Evolutionary conservation across 2,329 filamentous ascomycete species (phyloP), one percentile per base, ranked within the genome.

Genomic region (Talaromyces pinophilus): DNA sequence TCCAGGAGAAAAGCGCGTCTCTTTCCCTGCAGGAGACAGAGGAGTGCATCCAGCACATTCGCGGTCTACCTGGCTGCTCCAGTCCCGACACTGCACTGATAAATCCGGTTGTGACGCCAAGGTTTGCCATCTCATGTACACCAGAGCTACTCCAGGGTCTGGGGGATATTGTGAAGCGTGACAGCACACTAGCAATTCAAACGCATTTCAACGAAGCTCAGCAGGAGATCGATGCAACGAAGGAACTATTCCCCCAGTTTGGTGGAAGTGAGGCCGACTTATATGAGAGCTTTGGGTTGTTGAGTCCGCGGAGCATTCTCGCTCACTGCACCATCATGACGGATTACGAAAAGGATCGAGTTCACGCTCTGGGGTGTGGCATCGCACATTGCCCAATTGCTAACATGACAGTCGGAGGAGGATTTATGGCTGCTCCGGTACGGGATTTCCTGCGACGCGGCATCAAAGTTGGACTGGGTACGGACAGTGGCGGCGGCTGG

Each of bases 401-500:
- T 13, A 90, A 90, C 73, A 89, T 87, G 78, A 88, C 85, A 0
- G 40, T 44, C 40, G 75, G 75, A 67, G 84, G 85, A 2, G 85
- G 83, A 15, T 88, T 85, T 22, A 77, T 87, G 86, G 83, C 83
- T 0, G 87, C 86, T 0, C 86, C 76, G 0, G 77, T 90, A 5
- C 81, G 85, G 0, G 81, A 86, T 28, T 88, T 88, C 62, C 77
- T 90, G 5, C 73, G 79, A 0, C 77, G 79, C 2, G 86, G 83
- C 1, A 84, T 90, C 72, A 88, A 88, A 66, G 86, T 90, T 19
- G 88, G 88, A 0, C 75, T 90, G 0, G 88, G 88, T 0, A 90
- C 88, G 0, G 88, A 90, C 68, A 85, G 83, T 57, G 86, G 87
- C 2, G 88, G 86, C 33, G 87, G 87, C 0, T 89, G 85, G 75